phyloP scores from a whole-genome alignment of 2,329 filamentous ascomycete genomes.

The Pyricularia grisea region DNA sequence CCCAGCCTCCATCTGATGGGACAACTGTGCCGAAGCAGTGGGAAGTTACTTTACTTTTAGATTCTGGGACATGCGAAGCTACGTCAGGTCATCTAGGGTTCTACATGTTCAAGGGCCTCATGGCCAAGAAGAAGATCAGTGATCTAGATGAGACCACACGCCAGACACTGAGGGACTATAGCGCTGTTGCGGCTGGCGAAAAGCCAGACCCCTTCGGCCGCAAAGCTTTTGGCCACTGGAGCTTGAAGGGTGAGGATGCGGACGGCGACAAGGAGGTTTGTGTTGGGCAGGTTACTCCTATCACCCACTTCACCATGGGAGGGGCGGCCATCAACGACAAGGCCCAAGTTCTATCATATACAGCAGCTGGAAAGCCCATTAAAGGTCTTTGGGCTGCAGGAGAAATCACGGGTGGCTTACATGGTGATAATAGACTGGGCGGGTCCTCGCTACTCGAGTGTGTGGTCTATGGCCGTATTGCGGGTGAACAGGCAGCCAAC shows the following conservation, averaged over 20 bases:
- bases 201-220: conserved; percentile 35
- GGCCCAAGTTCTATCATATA: conserved; percentile 36
- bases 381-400: conserved; percentile 52
- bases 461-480: conserved; percentile 52
- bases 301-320: conserved; percentile 60
- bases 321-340: conserved; percentile 47
- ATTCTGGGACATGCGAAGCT: conserved; percentile 45
- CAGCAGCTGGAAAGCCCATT: conserved; percentile 30
- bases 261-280: conserved; percentile 43
- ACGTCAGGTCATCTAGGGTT: conserved; percentile 49
- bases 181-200: conserved; percentile 28
- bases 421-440: conserved; percentile 53
- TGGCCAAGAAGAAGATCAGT: conserved; percentile 43
- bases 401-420: conserved; percentile 55
- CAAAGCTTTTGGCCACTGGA: conserved; percentile 45
- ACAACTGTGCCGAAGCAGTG: conserved; percentile 36
- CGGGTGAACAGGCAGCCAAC: conserved; percentile 36
- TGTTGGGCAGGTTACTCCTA: conserved; percentile 50
- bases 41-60: conserved; percentile 48
- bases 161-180: conserved; percentile 38
- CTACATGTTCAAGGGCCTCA: conserved; percentile 52
- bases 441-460: conserved; percentile 55
- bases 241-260: conserved; percentile 29
- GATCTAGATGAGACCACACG: conserved; percentile 33
- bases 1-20: conserved; percentile 17